Evolutionary conservation across 2,329 filamentous ascomycete species (phyloP), one percentile per base, ranked within the genome.

Genomic region (Neofusicoccum umdonicola): DNA sequence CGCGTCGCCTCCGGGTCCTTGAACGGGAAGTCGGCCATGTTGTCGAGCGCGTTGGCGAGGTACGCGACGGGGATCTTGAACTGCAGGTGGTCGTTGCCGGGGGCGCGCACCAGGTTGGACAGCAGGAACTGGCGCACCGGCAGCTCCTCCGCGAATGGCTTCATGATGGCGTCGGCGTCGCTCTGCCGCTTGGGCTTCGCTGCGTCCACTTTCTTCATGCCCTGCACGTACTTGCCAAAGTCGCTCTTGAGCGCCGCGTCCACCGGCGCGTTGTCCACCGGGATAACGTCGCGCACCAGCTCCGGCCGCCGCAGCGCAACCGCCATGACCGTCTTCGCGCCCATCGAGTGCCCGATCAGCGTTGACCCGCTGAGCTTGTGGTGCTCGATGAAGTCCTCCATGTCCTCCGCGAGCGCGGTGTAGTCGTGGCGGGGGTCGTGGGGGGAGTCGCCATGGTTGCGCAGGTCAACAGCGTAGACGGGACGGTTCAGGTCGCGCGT

Each of bases 311-410:
- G 82, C 41, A 98, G 85, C 3, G 92, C 92, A 65, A 97, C 82
- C 0, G 90, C 83, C 94, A 98, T 97, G 70, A 92, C 92, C 1
- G 90, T 88, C 81, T 98, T 98, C 52, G 94, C 94, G 68, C 95
- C 94, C 94, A 98, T 98, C 1, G 92, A 97, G 79, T 98, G 95
- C 0, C 94, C 94, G 71, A 98, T 95, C 34, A 98, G 80, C 0
- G 90, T 92, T 1, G 89, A 83, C 34, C 90, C 81, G 50, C 84
- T 80, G n/a, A 97, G 79, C 3, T 83, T 81, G 75, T 96, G 89
- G 63, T 90, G 80, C 4, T 83, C 71, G 64, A 98, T 89, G 76
- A 98, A 98, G 50, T 84, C 82, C 63, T 89, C 87, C 11, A 97
- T 88, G 71, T 98, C 94, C 68, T 88, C 85, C 4, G 94, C 92